These are phyloP conservation scores for Aspergillus sp. DNA, from an alignment of 2,329 filamentous ascomycete genomes.

Conservation along the genomic window DNA sequence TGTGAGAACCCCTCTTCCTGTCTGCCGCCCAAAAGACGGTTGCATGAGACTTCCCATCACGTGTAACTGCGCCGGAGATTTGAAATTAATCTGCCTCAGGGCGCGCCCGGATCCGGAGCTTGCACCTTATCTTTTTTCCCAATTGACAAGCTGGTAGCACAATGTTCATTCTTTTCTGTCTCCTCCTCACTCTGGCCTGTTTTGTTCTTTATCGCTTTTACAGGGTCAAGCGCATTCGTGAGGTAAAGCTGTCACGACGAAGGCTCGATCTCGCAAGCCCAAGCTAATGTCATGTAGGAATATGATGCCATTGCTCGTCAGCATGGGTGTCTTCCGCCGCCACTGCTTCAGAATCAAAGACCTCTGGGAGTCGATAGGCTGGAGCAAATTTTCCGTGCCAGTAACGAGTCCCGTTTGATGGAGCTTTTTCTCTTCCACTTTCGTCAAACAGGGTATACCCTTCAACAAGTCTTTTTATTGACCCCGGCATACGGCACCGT, in stretches of 20 bases:
- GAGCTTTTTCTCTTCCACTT: not conserved
- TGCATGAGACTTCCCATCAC: not conserved
- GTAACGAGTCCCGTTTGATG: not conserved
- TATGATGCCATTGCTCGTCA: not conserved
- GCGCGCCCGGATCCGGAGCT: not conserved
- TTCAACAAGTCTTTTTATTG: not conserved
- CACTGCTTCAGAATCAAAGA: not conserved
- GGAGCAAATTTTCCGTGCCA: not conserved
- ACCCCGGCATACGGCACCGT: not conserved
- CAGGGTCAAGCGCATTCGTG: not conserved
- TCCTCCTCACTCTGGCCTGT: not conserved
- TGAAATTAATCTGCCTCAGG: not conserved
- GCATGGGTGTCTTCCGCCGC: not conserved
- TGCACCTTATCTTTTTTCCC: not conserved
- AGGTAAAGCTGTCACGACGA: not conserved
- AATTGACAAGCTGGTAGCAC: not conserved
- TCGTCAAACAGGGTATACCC: not conserved
- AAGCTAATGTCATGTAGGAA: not conserved
- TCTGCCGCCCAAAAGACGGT: not conserved
- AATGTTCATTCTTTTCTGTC: not conserved
- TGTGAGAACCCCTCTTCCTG: not conserved
- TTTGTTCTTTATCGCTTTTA: not conserved
- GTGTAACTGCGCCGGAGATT: not conserved
- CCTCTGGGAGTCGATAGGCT: not conserved
- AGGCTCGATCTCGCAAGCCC: too few species aligned